These are phyloP conservation scores for Pseudopithomyces maydicus DNA, from an alignment of 2,329 filamentous ascomycete genomes.

Conservation along the genomic window DNA sequence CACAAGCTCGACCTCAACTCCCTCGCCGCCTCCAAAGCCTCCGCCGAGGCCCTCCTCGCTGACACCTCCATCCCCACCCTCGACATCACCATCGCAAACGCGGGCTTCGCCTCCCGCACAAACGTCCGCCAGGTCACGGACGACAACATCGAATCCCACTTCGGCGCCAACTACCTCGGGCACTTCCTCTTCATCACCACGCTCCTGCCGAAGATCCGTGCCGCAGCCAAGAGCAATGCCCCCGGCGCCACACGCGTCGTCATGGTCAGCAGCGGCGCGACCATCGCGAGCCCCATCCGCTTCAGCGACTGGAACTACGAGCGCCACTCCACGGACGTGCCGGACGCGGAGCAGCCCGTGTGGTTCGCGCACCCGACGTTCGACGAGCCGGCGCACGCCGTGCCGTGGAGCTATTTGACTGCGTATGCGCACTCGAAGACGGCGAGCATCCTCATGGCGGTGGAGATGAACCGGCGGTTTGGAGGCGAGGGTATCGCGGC, in stretches of 20 bases:
- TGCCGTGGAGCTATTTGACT: not conserved
- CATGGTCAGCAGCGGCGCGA: conserved; percentile 4
- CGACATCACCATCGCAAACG: conserved; percentile 48
- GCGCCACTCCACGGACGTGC: conserved; percentile 5
- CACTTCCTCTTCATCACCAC: conserved; percentile 48
- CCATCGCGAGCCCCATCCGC: conserved; percentile 17
- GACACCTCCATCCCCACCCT: conserved; percentile 25
- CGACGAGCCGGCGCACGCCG: not conserved
- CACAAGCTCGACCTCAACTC: conserved; percentile 37
- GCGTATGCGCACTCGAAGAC: conserved; percentile 25
- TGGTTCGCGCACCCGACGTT: not conserved
- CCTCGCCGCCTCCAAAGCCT: conserved; percentile 29
- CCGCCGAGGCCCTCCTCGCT: conserved; percentile 27
- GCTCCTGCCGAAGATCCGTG: conserved; percentile 43
- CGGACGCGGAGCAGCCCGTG: conserved; percentile 13
- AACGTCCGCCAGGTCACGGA: conserved; percentile 26
- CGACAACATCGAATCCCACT: conserved; percentile 51
- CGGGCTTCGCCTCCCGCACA: conserved; percentile 25
- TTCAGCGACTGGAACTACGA: conserved; percentile 50
- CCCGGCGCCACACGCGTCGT: conserved; percentile 18
- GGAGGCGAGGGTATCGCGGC: conserved; percentile 11
- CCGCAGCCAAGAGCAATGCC: conserved; percentile 6
- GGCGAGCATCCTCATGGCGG: conserved; percentile 14
- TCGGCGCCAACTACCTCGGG: conserved; percentile 52
- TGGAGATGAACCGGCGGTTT: conserved; percentile 6